Evolutionary conservation across 192 early-diverging fungal species (phyloP), one percentile per base, ranked within the genome.

Genomic region (Backusella macrospora): DNA sequence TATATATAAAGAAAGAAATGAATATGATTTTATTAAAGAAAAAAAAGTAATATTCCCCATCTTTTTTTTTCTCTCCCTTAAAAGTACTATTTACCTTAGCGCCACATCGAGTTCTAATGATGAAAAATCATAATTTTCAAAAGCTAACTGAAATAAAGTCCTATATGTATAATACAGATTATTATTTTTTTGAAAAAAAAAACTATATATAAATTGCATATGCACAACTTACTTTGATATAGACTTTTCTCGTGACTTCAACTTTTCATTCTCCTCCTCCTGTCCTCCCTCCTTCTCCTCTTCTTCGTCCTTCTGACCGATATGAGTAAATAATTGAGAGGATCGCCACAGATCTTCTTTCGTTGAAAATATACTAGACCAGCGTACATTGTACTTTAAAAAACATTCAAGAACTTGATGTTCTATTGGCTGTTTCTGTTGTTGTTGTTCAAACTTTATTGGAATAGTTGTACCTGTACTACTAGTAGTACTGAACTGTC

Each of bases 311-410:
- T 59, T 21, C 10, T 59, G 15, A 49, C n/a, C 52, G 49, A 8
- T 18, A 21, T 43, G 65, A 14, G 38, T 21, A 66, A 74, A 74
- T 23, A 74, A 21, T 14, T 49, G 29, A 12, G 73, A 74, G 18
- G 40, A 18, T 34, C 73, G 73, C 73, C 73, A 74, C 23, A 74
- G 47, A 38, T 74, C 73, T 5, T 43, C 46, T 16, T 74, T 34
- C 0, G 44, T 43, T 12, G 73, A 45, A 39, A 74, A 74, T 4
- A 74, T 9, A 39, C 66, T 74, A 16, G 44, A 43, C 73, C 73
- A 74, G 23, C 66, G 64, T n/a, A 74, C 63, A 23, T 68, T 68
- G 6, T 59, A 59, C 26, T 59, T 59, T 59, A 59, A 59, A 59
- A 59, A 59, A 59, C 52, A 59, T 12, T 59, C 52, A 12, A 12